A percentile compares a stretch with the other conserved stretches of the same genome.
These are phyloP conservation scores for Cladosporium sp. DNA, from an alignment of 2,329 filamentous ascomycete genomes.

Conservation along the genomic window DNA sequence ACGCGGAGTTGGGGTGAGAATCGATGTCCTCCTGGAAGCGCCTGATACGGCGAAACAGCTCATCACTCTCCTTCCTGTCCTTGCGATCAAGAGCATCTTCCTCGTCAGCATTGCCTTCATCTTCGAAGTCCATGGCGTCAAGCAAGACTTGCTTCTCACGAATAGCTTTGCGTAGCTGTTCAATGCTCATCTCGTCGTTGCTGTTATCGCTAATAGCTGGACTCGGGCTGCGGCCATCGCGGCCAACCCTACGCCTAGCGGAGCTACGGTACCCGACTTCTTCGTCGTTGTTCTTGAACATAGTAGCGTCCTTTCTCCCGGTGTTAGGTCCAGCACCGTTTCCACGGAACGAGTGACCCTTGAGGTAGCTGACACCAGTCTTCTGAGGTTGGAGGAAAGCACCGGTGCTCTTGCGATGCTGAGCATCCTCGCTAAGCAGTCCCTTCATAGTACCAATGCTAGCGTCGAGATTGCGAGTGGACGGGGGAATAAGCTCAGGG, in stretches of 20 bases:
- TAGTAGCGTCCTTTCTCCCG: conserved; percentile 85
- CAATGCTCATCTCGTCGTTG: conserved; percentile 75
- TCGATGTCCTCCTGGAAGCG: conserved; percentile 94
- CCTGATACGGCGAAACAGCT: conserved; percentile 86
- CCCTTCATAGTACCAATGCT: conserved; percentile 92
- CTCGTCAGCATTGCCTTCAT: conserved; percentile 83
- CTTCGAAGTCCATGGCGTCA: conserved; percentile 93
- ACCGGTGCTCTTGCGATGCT: conserved; percentile 80
- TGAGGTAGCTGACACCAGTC: conserved; percentile 97
- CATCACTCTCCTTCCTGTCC: conserved; percentile 87
- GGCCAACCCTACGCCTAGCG: conserved; percentile 76
- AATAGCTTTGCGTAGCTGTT: conserved; percentile 88
- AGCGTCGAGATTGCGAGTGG: conserved; percentile 85
- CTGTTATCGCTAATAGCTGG: conserved; percentile 66
- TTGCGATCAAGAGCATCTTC: conserved; percentile 87
- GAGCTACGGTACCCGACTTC: conserved; percentile 84
- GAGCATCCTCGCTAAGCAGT: conserved; percentile 82
- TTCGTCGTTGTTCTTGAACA: conserved; percentile 93
- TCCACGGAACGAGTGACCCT: conserved; percentile 80
- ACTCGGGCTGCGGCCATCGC: conserved; percentile 66
- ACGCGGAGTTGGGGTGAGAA: conserved; percentile 71
- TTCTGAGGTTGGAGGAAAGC: conserved; percentile 89
- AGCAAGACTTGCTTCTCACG: conserved; percentile 89
- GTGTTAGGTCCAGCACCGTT: conserved; percentile 50
- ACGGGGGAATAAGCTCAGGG: conserved; percentile 88